These are phyloP conservation scores for Aphanomyces invadans DNA, from an alignment of 352 stramenopile genomes.

Conservation along the genomic window DNA sequence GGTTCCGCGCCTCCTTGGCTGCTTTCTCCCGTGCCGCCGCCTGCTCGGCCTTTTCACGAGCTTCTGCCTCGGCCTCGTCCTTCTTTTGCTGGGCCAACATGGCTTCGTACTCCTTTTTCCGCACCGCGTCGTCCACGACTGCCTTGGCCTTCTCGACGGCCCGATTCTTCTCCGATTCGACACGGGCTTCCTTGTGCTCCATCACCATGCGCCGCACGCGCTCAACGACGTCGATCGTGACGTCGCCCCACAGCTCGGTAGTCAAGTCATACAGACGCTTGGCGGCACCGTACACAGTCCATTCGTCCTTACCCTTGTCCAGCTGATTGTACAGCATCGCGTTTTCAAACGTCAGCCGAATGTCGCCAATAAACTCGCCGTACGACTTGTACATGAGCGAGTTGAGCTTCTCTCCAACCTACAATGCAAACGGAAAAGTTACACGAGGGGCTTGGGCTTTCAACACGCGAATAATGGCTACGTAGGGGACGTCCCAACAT, in stretches of 20 bases:
- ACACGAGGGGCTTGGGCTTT: no score
- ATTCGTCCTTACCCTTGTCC: conserved; percentile 73
- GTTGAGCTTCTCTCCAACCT: conserved; percentile 52
- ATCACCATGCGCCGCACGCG: conserved; percentile 58
- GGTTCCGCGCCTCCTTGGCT: conserved; percentile 18
- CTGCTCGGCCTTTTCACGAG: no score
- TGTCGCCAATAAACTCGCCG: conserved; percentile 72
- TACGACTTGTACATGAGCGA: conserved; percentile 71
- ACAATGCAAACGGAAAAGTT: no score
- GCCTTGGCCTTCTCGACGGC: conserved; percentile 37
- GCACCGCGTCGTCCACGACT: conserved; percentile 32
- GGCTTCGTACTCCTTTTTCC: conserved; percentile 23
- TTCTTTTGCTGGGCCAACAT: conserved; percentile 24
- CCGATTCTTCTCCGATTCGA: conserved; percentile 30
- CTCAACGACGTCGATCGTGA: conserved; percentile 71
- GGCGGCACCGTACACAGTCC: conserved; percentile 72
- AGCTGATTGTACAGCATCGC: conserved; percentile 70
- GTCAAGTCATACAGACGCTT: conserved; percentile 59
- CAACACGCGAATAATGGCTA: no score
- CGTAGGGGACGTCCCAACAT: no score
- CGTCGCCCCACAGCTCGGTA: conserved; percentile 72
- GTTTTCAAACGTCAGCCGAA: conserved; percentile 80
- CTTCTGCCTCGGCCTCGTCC: conserved; percentile 29
- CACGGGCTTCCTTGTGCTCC: conserved; percentile 50
- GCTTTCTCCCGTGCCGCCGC: conserved; percentile 5